phyloP scores from a whole-genome alignment of 2,329 filamentous ascomycete genomes.

The Hymenoscyphus occultus region DNA sequence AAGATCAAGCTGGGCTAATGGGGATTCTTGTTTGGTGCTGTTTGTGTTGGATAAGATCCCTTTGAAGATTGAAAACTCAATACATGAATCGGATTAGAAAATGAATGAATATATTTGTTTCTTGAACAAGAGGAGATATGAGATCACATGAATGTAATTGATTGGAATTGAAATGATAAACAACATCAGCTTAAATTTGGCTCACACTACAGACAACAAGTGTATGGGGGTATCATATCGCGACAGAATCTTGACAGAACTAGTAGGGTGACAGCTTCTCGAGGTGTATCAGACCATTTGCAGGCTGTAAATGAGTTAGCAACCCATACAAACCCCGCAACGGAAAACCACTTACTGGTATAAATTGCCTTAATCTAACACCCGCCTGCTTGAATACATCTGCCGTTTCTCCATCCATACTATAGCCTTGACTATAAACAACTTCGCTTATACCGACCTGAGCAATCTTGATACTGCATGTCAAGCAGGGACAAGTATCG shows the following conservation, averaged over 20 bases:
- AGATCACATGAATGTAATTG: no score
- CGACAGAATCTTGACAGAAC: neutral
- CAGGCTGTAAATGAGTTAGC: constrained; percentile 46
- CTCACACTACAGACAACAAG: neutral
- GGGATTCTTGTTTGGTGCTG: no score
- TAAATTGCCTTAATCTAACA: constrained; percentile 82
- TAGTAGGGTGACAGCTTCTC: constrained; percentile 41
- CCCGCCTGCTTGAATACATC: constrained; percentile 80
- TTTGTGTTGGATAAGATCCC: no score
- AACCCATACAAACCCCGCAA: constrained; percentile 11
- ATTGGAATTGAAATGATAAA: neutral
- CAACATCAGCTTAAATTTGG: neutral
- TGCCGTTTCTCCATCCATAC: constrained; percentile 85
- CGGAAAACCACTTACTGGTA: constrained; percentile 58
- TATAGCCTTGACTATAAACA: constrained; percentile 89
- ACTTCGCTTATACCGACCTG: constrained; percentile 96
- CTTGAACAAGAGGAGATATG: no score
- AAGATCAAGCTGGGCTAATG: no score
- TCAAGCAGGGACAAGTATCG: constrained; percentile 94
- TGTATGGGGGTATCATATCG: constrained; percentile 9
- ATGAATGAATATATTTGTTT: no score
- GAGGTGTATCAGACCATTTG: constrained; percentile 62
- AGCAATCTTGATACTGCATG: constrained; percentile 97
- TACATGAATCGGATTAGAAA: no score
- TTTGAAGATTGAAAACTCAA: no score